phyloP scores from a whole-genome alignment of 73 alveolate genomes.

The Durusdinium trenchii region DNA sequence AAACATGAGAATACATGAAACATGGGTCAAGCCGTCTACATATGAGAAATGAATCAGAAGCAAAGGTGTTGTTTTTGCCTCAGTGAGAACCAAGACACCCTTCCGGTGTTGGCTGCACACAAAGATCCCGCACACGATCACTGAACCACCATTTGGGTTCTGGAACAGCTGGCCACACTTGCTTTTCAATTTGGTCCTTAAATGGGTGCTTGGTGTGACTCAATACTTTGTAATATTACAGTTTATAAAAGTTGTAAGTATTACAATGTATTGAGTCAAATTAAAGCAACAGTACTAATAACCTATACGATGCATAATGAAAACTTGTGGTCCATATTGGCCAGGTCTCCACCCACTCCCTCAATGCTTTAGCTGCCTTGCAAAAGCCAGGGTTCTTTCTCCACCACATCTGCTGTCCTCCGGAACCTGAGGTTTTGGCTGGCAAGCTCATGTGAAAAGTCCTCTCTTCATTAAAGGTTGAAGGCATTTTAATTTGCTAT shows the following conservation, averaged over 20 bases:
- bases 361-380: neutral
- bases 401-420: neutral
- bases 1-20: no score
- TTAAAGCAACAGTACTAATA: no score
- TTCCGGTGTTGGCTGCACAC: conserved; percentile 3
- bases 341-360: neutral
- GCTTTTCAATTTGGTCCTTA: neutral
- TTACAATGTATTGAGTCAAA: no score
- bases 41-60: no score
- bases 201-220: neutral
- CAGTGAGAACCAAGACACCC: conserved; percentile 34
- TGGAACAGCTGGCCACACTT: neutral
- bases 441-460: no score
- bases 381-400: conserved; percentile 42
- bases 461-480: no score
- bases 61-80: neutral
- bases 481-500: no score
- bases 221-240: no score
- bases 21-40: no score
- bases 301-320: no score
- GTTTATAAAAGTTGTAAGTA: no score
- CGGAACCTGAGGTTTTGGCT: conserved; percentile 5
- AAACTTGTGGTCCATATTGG: neutral
- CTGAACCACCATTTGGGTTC: conserved; percentile 14
- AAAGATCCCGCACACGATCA: neutral